Evolutionary conservation across 176 grass and related monocot species (phyloP).

Genomic region (Rhipidocladum racemiflorum): DNA sequence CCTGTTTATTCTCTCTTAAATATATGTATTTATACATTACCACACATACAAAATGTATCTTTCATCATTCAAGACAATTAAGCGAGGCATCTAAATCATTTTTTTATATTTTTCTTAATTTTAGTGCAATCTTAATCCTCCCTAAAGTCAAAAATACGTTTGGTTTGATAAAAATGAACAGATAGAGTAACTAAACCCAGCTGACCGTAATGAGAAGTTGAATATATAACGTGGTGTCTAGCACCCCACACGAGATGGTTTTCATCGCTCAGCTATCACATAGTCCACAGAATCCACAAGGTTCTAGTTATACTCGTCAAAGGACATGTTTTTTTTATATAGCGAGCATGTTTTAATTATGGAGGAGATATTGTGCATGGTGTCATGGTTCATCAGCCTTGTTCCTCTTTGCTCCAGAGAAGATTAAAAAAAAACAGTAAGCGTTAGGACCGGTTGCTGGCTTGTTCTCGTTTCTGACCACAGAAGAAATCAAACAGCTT

Average conservation of each 20-base stretch:
- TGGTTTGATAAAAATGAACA: no score
- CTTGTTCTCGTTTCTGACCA: slow-evolving; percentile 12
- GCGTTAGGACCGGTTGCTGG: background rate
- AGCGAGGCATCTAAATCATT: no score
- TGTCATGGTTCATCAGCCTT: slow-evolving; percentile 5
- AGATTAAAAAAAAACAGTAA: background rate
- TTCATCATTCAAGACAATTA: no score
- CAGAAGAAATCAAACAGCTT: slow-evolving; percentile 10
- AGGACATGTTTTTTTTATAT: background rate
- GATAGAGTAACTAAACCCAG: background rate
- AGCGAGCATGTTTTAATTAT: background rate
- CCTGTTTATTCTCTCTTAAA: no score
- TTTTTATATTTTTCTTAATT: no score
- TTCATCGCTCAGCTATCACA: background rate
- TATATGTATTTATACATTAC: no score
- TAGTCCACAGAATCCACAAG: background rate
- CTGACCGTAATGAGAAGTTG: background rate
- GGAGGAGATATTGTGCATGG: background rate
- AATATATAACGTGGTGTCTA: background rate
- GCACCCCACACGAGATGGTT: background rate
- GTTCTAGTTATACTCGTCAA: background rate
- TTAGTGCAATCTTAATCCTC: no score
- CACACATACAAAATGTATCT: no score
- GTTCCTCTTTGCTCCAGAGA: background rate
- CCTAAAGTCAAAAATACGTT: no score